Conservation (phyloP, 257 asterid species). For the Voacanga thouarsii region DNA sequence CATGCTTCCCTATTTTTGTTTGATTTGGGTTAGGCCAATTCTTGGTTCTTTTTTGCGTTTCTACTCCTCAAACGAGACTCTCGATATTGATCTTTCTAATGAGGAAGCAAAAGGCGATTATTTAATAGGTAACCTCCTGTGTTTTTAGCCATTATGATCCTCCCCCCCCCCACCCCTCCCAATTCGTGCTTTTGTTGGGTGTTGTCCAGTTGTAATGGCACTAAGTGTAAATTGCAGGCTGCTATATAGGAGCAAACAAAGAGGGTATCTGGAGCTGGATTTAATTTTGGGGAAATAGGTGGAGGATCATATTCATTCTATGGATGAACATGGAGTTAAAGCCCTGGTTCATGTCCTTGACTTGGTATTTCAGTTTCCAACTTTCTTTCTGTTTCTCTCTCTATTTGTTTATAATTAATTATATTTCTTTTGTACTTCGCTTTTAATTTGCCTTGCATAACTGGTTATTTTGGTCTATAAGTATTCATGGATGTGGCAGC, state of each 20-base stretch:
- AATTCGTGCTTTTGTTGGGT: background rate
- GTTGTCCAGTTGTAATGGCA: background rate
- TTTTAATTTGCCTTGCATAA: too few species aligned
- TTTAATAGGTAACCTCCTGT: constrained; percentile 50
- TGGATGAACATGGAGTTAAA: constrained; percentile 69
- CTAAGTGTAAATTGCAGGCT: constrained; percentile 41
- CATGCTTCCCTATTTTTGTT: background rate
- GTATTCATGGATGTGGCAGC: background rate
- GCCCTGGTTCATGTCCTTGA: constrained; percentile 77
- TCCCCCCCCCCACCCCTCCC: too few species aligned
- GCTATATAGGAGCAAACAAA: constrained; percentile 83
- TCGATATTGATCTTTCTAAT: constrained; percentile 55
- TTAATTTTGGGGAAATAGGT: constrained; percentile 88
- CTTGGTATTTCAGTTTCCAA: constrained; percentile 37
- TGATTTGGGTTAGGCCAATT: constrained; percentile 45
- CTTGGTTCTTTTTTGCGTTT: constrained; percentile 43
- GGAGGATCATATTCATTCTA: constrained; percentile 67
- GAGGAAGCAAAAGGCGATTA: constrained; percentile 76
- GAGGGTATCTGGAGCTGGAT: constrained; percentile 92
- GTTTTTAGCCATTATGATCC: too few species aligned
- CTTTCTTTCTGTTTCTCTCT: background rate
- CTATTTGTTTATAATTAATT: background rate
- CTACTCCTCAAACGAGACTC: constrained; percentile 39
- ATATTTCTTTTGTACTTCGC: too few species aligned
- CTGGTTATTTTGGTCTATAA: background rate